phyloP scores from a whole-genome alignment of 2,329 filamentous ascomycete genomes.

The Aureobasidium sp. region DNA sequence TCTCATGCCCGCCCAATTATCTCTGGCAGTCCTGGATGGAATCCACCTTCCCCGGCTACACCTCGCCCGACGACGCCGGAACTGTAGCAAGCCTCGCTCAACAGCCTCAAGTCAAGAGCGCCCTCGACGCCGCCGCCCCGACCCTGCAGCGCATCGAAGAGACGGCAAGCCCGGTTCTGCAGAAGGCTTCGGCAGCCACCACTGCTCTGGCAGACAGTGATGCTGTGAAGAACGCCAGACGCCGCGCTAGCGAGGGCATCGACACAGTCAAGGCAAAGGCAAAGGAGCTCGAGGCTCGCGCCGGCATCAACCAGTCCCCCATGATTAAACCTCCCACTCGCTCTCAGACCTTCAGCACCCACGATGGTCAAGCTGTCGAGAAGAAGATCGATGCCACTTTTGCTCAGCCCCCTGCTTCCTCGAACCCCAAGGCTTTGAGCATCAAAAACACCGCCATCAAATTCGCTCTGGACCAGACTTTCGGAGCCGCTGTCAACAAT shows the following conservation, averaged over 20 bases:
- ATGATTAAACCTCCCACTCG: background rate
- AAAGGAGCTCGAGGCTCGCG: slow-evolving; percentile 7
- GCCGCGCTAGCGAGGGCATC: slow-evolving; percentile 9
- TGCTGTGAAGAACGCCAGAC: slow-evolving; percentile 8
- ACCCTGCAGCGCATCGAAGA: slow-evolving; percentile 32
- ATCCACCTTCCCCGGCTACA: slow-evolving; percentile 60
- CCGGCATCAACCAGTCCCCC: slow-evolving; percentile 1
- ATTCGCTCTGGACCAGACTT: slow-evolving; percentile 59
- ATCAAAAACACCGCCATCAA: slow-evolving; percentile 59
- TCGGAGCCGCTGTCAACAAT: slow-evolving; percentile 59
- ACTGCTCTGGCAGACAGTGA: slow-evolving; percentile 10
- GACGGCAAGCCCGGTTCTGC: slow-evolving; percentile 25
- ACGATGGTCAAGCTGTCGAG: background rate
- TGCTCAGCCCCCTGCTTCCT: background rate
- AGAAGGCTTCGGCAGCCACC: slow-evolving; percentile 25
- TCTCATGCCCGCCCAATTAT: slow-evolving; percentile 76
- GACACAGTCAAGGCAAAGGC: slow-evolving; percentile 12
- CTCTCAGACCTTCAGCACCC: slow-evolving; percentile 4
- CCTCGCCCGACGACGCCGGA: slow-evolving; percentile 22
- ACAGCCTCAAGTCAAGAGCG: slow-evolving; percentile 23
- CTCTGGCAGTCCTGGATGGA: slow-evolving; percentile 80
- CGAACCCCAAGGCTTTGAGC: slow-evolving; percentile 32
- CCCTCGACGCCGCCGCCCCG: slow-evolving; percentile 20
- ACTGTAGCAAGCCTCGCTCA: slow-evolving; percentile 8
- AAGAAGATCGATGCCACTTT: slow-evolving; percentile 1